A percentile compares a stretch with the other conserved stretches of the same genome.
Evolutionary conservation across 345 rosid genomes (phyloP).

Genomic region (Eucalyptus victrix): DNA sequence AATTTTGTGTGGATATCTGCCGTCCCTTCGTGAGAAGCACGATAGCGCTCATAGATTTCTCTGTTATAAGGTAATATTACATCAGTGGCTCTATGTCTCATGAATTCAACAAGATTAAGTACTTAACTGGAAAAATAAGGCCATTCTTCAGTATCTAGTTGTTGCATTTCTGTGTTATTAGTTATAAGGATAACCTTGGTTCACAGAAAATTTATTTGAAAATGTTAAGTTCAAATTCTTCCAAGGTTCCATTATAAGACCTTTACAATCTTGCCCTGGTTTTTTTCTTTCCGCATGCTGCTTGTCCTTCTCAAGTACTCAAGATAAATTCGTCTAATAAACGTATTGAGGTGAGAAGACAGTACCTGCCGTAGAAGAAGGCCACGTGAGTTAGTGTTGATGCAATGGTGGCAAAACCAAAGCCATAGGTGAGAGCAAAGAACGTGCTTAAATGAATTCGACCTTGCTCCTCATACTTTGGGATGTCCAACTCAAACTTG

Average conservation of each 20-base stretch:
- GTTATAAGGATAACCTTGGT: not conserved
- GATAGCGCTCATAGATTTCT: conserved; percentile 51
- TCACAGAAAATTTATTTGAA: not conserved
- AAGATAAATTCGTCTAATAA: not conserved
- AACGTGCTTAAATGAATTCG: conserved; percentile 73
- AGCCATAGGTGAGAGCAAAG: conserved; percentile 73
- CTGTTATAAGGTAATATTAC: conserved; percentile 10
- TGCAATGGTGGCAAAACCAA: conserved; percentile 87
- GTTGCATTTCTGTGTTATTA: not conserved
- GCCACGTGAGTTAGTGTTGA: conserved; percentile 76
- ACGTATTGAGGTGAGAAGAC: not conserved
- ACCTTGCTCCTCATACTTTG: conserved; percentile 56
- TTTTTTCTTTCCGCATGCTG: not conserved
- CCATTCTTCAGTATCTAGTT: not conserved
- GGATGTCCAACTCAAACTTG: conserved; percentile 56
- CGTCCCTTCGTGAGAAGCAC: conserved; percentile 50
- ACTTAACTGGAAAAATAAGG: not conserved
- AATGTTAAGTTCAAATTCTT: not conserved
- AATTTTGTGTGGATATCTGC: conserved; percentile 76
- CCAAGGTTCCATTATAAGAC: not conserved
- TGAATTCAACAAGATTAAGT: not conserved
- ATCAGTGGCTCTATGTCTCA: not conserved
- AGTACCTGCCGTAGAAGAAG: conserved; percentile 84
- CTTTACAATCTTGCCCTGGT: not conserved
- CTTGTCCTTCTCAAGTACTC: not conserved